Conservation (phyloP, 2,329 filamentous ascomycete genomes). For the Penicillium fuscoglaucum region DNA sequence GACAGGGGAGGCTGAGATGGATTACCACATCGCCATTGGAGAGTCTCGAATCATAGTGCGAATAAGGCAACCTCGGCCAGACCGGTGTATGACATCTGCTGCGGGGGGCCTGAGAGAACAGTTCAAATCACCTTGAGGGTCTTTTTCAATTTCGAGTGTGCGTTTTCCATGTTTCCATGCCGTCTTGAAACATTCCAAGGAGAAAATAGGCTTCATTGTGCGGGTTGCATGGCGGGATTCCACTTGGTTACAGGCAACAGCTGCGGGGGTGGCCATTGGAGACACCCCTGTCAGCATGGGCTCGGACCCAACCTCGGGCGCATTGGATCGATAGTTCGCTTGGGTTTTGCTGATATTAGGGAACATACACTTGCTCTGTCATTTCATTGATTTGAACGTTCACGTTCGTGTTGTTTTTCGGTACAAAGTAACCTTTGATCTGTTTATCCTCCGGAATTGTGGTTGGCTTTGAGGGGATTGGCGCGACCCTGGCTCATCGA, state of each 20-base stretch:
- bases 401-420: background rate
- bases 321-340: constrained; percentile 4
- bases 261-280: constrained; percentile 17
- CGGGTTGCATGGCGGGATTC: background rate
- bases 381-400: background rate
- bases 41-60: background rate
- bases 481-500: constrained; percentile 1
- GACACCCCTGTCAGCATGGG: constrained; percentile 18
- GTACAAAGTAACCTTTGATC: background rate
- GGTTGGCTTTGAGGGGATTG: constrained; percentile 1
- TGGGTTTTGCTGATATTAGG: background rate
- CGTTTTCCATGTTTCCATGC: background rate
- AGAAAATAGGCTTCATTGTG: background rate
- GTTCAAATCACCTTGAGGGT: background rate
- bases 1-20: constrained; percentile 5
- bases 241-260: constrained; percentile 14
- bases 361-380: background rate
- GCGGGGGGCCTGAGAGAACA: background rate
- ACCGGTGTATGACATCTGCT: background rate
- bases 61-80: background rate
- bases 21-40: constrained; percentile 16
- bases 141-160: background rate
- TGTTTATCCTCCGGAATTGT: background rate
- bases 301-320: constrained; percentile 18
- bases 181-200: constrained; percentile 1